phyloP scores from a whole-genome alignment of 1,284 basidiomycete species.

The Fomitopsis schrenkii region DNA sequence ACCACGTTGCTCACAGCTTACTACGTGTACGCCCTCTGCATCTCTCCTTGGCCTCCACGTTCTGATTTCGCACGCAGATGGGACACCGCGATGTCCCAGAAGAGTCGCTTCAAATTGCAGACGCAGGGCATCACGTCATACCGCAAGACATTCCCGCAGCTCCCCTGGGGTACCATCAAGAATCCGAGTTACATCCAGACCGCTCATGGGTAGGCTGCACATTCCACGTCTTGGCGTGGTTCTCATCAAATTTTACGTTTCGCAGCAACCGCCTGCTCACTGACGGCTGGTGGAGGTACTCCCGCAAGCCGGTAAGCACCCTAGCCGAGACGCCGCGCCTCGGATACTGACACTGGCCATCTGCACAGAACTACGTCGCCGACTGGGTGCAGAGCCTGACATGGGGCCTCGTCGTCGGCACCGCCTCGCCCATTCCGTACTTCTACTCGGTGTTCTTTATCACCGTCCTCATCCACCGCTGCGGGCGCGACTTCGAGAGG shows the following conservation, averaged over 20 bases:
- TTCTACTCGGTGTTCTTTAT: conserved; percentile 96
- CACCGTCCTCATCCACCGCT: conserved; percentile 83
- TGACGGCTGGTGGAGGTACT: conserved; percentile 88
- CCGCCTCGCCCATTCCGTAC: conserved; percentile 86
- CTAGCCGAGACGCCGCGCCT: background rate
- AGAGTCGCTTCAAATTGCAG: conserved; percentile 97
- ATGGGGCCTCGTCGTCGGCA: conserved; percentile 88
- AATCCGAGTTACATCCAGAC: conserved; percentile 94
- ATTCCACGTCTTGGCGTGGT: background rate
- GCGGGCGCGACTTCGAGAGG: conserved; percentile 89
- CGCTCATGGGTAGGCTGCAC: conserved; percentile 66
- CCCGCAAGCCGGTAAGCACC: conserved; percentile 78
- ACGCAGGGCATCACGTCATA: conserved; percentile 84
- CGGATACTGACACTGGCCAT: background rate
- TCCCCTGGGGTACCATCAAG: conserved; percentile 83
- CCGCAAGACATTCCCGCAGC: conserved; percentile 91
- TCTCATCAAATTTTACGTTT: background rate
- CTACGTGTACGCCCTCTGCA: conserved; percentile 58
- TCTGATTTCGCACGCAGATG: conserved; percentile 47
- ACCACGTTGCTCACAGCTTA: conserved; percentile 80
- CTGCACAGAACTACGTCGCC: conserved; percentile 71
- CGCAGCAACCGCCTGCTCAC: conserved; percentile 78
- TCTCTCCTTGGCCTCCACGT: background rate
- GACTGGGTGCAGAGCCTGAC: conserved; percentile 88
- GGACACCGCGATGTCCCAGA: conserved; percentile 96